Percentiles rank a stretch among this genome's conserved stretches.
phyloP scores from a whole-genome alignment of 1,284 basidiomycete species.

The Ustilago shanxiensis region DNA sequence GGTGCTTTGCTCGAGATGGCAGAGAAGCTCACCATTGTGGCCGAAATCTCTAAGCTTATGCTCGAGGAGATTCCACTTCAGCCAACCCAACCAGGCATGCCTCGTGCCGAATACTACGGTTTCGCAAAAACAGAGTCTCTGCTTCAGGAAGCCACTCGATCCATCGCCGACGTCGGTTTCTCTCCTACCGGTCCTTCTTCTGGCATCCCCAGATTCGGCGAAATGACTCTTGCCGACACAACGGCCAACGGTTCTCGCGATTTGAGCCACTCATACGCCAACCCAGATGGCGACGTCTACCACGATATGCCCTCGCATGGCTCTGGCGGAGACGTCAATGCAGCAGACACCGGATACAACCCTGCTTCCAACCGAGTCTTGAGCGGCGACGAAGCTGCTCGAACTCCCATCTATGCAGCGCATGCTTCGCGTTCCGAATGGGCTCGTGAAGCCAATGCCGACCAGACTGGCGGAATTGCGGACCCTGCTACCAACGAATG shows the following conservation, averaged over 20 bases:
- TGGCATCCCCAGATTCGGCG: constrained; percentile 42
- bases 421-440: constrained; percentile 48
- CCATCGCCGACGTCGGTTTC: constrained; percentile 62
- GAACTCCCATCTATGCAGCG: constrained; percentile 52
- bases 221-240: constrained; percentile 30
- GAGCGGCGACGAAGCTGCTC: constrained; percentile 29
- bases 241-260: constrained; percentile 34
- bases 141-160: constrained; percentile 57
- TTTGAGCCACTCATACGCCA: constrained; percentile 27
- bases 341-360: constrained; percentile 39
- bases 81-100: constrained; percentile 82
- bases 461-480: constrained; percentile 3
- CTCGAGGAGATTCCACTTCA: constrained; percentile 86
- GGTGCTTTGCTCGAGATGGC: constrained; percentile 87
- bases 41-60: constrained; percentile 83
- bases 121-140: constrained; percentile 60
- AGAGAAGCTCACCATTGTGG: constrained; percentile 87
- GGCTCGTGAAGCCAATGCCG: constrained; percentile 22
- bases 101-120: constrained; percentile 78
- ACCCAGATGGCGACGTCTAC: constrained; percentile 13
- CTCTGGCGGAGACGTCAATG: constrained; percentile 13
- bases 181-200: constrained; percentile 43
- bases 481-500: constrained; percentile 42
- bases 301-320: constrained; percentile 25
- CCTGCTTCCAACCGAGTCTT: constrained; percentile 18